Conservation (phyloP, 257 asterid genomes). For the Pogostemon cablin region DNA sequence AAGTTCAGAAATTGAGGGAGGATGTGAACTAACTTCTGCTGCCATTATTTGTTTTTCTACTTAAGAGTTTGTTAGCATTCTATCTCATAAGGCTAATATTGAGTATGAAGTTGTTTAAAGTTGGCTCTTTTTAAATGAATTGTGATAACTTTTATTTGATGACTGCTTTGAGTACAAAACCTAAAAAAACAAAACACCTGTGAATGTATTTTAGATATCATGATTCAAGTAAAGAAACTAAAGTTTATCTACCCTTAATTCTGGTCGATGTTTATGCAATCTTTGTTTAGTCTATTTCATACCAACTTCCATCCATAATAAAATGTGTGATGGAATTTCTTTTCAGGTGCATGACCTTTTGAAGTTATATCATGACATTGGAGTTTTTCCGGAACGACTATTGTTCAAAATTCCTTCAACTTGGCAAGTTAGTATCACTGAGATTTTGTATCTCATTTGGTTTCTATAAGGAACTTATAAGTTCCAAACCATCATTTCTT, state of each 20-base stretch:
- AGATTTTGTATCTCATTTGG: slow-evolving; percentile 8
- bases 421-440: slow-evolving; percentile 77
- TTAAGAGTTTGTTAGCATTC: not conserved
- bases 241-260: not conserved
- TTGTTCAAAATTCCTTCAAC: slow-evolving; percentile 93
- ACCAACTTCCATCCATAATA: slow-evolving; percentile 7
- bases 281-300: not conserved
- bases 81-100: not conserved
- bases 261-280: slow-evolving; percentile 1
- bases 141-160: not conserved
- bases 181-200: not conserved
- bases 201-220: not conserved
- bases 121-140: not conserved
- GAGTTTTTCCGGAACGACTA: slow-evolving; percentile 74
- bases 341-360: slow-evolving; percentile 83
- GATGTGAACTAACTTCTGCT: not conserved
- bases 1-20: too few species aligned
- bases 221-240: not conserved
- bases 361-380: slow-evolving; percentile 62
- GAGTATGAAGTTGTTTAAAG: not conserved
- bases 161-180: not conserved
- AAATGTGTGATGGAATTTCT: not conserved
- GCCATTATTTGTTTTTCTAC: not conserved
- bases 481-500: slow-evolving; percentile 5
- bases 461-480: slow-evolving; percentile 1